These are phyloP conservation scores for Plasmodium vinckei DNA, from an alignment of 169 alveolate genomes.

Conservation along the genomic window DNA sequence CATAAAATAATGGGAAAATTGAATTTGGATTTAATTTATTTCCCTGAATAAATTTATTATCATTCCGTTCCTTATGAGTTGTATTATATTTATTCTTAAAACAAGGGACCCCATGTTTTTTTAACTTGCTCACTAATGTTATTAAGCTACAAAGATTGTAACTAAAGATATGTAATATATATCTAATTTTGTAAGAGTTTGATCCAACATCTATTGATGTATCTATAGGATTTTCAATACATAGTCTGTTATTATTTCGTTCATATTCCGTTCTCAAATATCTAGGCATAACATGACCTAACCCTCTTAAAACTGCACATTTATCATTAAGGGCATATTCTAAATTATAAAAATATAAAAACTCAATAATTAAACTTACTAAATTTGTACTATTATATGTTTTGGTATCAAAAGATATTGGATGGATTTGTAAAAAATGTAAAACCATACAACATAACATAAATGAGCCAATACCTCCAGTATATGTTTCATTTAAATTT, in stretches of 20 bases:
- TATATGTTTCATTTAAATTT: constrained; percentile 83
- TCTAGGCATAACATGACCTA: constrained; percentile 84
- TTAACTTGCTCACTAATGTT: not conserved
- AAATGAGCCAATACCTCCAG: constrained; percentile 87
- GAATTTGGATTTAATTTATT: constrained; percentile 12
- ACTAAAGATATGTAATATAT: constrained; percentile 76
- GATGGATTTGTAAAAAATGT: constrained; percentile 83
- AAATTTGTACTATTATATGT: constrained; percentile 73
- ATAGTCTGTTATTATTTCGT: constrained; percentile 17
- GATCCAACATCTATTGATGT: constrained; percentile 36
- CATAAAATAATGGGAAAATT: constrained; percentile 46
- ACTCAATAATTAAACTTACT: constrained; percentile 78
- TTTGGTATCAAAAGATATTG: constrained; percentile 60
- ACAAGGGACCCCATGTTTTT: not conserved
- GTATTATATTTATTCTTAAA: not conserved
- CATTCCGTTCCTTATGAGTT: not conserved
- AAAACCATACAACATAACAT: constrained; percentile 84
- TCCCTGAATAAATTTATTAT: constrained; percentile 6
- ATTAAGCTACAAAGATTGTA: constrained; percentile 15
- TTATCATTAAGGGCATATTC: constrained; percentile 76
- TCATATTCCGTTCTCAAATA: constrained; percentile 62
- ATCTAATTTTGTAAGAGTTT: constrained; percentile 74
- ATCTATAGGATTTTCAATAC: constrained; percentile 81
- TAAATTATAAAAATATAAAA: constrained; percentile 84
- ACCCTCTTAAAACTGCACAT: constrained; percentile 80